A percentile compares a stretch with the other conserved stretches of the same genome.
phyloP scores from a whole-genome alignment of 2,329 filamentous ascomycete genomes.

The Botrytis aclada region DNA sequence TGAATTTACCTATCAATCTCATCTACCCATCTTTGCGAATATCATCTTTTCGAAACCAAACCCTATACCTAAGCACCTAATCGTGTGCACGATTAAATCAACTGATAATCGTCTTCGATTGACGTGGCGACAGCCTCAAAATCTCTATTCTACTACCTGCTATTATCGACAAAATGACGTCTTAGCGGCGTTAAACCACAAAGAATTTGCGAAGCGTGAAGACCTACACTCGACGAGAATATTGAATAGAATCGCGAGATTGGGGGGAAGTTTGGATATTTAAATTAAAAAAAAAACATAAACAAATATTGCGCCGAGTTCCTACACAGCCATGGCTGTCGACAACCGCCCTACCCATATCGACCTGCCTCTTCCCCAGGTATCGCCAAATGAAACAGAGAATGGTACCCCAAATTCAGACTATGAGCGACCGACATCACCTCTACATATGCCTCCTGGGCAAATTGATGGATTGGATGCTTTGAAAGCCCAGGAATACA shows the following conservation, averaged over 20 bases:
- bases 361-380: not conserved
- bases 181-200: not conserved
- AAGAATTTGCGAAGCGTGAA: not conserved
- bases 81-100: not conserved
- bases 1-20: not conserved
- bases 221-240: not conserved
- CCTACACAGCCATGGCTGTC: not conserved
- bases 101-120: not conserved
- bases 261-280: not conserved
- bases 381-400: conserved; percentile 1
- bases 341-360: conserved; percentile 14
- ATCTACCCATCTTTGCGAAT: not conserved
- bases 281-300: not conserved
- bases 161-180: not conserved
- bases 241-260: not conserved
- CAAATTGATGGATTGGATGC: conserved; percentile 35
- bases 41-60: not conserved
- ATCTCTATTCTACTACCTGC: not conserved
- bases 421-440: conserved; percentile 25
- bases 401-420: conserved; percentile 12
- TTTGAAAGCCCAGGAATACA: conserved; percentile 26
- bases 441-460: conserved; percentile 31
- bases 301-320: not conserved
- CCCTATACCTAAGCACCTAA: not conserved
- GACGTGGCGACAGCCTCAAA: conserved; percentile 13